phyloP scores from a whole-genome alignment of 2,329 filamentous ascomycete species.

The Cercospora brassicicola region DNA sequence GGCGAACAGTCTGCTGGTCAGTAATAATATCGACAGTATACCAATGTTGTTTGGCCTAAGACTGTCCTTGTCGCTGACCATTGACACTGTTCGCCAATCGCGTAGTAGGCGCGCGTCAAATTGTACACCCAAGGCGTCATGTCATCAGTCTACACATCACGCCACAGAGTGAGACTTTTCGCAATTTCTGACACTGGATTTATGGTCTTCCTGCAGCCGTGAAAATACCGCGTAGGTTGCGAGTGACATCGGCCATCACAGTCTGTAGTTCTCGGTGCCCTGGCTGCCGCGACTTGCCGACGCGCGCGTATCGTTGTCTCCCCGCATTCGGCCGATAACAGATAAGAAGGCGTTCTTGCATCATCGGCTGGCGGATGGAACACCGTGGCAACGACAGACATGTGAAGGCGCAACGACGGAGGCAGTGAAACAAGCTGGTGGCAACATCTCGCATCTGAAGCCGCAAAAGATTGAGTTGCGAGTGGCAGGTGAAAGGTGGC shows the following conservation, averaged over 20 bases:
- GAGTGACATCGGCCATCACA: slow-evolving; percentile 1
- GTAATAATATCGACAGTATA: not conserved
- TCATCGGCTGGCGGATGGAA: slow-evolving; percentile 3
- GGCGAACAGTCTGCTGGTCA: not conserved
- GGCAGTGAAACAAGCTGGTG: not conserved
- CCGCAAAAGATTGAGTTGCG: not conserved
- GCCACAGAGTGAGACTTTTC: not conserved
- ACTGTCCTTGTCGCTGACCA: not conserved
- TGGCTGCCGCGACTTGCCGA: slow-evolving; percentile 2
- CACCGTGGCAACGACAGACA: slow-evolving; percentile 8
- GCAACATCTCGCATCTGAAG: not conserved
- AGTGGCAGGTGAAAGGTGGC: slow-evolving; percentile 1
- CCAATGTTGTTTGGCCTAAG: not conserved
- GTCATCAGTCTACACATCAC: not conserved
- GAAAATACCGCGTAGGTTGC: slow-evolving; percentile 11
- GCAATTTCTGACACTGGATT: not conserved
- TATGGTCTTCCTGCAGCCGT: slow-evolving; percentile 7
- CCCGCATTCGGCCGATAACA: slow-evolving; percentile 17
- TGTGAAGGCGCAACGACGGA: not conserved
- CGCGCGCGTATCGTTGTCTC: slow-evolving; percentile 11
- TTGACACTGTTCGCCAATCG: not conserved
- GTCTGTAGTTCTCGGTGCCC: not conserved
- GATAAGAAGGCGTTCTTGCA: not conserved
- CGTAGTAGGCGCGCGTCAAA: not conserved
- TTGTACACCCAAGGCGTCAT: not conserved